Base-by-base conservation (phyloP, 2,329 filamentous ascomycete genomes). In the Herpotrichia juniperi region DNA sequence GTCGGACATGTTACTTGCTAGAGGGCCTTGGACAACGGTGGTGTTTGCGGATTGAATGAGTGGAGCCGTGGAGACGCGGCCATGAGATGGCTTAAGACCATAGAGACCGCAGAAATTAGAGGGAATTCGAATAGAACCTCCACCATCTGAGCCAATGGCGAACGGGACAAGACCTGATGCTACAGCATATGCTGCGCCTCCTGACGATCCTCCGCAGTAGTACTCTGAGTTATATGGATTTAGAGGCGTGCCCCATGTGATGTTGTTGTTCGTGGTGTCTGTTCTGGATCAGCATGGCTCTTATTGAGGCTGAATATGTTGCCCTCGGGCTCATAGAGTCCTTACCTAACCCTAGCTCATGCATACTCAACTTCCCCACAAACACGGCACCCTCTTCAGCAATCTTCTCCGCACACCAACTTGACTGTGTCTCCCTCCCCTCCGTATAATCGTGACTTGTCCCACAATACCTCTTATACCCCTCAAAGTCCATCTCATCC, bases 181-280 rank as follows among this genome's bases (percentile, higher is more conserved):
- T 22, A 93, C 80, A 11, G 86, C 83, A 47, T 91, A 93, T 0
- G 81, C 89, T 2, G 83, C 88, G 2, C 91, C 91, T 2, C 89
- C 90, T 0, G 90, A 92, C 0, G 89, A 93, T 24, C 91, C 91
- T 42, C 91, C 91, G 4, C 88, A 86, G 69, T 92, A 96, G 78
- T 92, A 94, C 2, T 79, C 72, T 16, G 80, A 78, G 73, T 93
- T 93, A 72, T 90, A 84, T 59, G 90, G 91, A 72, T 96, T 94
- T 16, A 84, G 79, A 0, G 91, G 88, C 0, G 90, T 91, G 31
- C 90, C 90, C 67, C 84, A 87, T 32, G 79, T 81, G 5, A 86
- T 83, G 66, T 96, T 96, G 71, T 91, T 91, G 58, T 92, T 92
- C n/a, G 83, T 92, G 0, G 89, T 91, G 64, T 94, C 89, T 76